A percentile compares a stretch with the other conserved stretches of the same genome.
These are phyloP conservation scores for Steccherinum ochraceum DNA, from an alignment of 768 basidiomycete species.

Conservation along the genomic window DNA sequence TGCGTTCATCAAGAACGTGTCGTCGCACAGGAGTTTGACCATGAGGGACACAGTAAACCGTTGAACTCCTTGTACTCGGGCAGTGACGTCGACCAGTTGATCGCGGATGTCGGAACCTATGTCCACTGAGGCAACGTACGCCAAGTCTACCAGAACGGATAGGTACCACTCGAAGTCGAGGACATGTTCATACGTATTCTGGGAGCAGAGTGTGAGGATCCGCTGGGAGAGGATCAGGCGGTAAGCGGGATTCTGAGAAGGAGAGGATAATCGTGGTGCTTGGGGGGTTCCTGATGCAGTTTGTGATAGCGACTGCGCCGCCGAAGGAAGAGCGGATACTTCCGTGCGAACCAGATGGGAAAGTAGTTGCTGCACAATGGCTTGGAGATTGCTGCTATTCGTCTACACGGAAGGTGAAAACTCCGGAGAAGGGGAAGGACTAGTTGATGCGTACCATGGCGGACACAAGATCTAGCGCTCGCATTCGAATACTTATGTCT, in stretches of 20 bases:
- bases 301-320: constrained; percentile 46
- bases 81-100: constrained; percentile 82
- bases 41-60: constrained; percentile 80
- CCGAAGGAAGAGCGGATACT: constrained; percentile 46
- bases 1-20: constrained; percentile 61
- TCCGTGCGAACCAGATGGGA: constrained; percentile 73
- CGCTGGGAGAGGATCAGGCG: constrained; percentile 75
- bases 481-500: constrained; percentile 94
- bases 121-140: constrained; percentile 78
- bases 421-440: not conserved
- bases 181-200: constrained; percentile 79
- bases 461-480: constrained; percentile 88
- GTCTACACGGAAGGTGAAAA: constrained; percentile 43
- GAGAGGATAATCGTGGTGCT: constrained; percentile 31
- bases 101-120: constrained; percentile 75
- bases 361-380: constrained; percentile 84
- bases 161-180: constrained; percentile 97
- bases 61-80: constrained; percentile 70
- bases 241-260: constrained; percentile 77
- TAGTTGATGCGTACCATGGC: constrained; percentile 63
- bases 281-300: constrained; percentile 41
- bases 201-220: constrained; percentile 83
- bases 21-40: constrained; percentile 76
- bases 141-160: constrained; percentile 87
- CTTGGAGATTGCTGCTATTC: constrained; percentile 76